Conservation (phyloP, 768 basidiomycete species). For the Tubosaeta brunneosetosa region DNA sequence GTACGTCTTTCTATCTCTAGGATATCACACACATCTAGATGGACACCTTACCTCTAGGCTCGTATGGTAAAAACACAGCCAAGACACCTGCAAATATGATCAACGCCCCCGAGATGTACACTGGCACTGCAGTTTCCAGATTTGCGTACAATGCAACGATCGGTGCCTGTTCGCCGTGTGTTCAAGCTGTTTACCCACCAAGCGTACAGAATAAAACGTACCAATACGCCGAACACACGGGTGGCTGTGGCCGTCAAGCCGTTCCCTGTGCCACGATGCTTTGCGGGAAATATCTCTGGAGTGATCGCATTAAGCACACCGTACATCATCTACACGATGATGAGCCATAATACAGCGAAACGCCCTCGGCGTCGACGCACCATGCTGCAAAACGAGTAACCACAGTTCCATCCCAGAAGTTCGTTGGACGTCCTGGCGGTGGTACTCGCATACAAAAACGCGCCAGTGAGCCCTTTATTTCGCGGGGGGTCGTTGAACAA, state of each 20-base stretch:
- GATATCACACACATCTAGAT: constrained; percentile 35
- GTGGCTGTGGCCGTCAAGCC: constrained; percentile 56
- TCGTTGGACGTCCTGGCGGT: constrained; percentile 53
- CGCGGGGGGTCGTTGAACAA: constrained; percentile 38
- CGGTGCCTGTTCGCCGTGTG: constrained; percentile 45
- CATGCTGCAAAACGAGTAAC: constrained; percentile 60
- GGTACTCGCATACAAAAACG: constrained; percentile 70
- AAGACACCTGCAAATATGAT: constrained; percentile 57
- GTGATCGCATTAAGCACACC: constrained; percentile 69
- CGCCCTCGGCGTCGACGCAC: constrained; percentile 29
- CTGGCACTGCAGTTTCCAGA: constrained; percentile 58
- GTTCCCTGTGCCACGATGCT: constrained; percentile 70
- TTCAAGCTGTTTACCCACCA: too few species aligned
- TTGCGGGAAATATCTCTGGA: constrained; percentile 67
- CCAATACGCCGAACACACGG: constrained; percentile 67
- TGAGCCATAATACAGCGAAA: not conserved
- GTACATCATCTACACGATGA: constrained; percentile 55
- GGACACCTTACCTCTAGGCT: constrained; percentile 69
- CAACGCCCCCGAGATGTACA: constrained; percentile 62
- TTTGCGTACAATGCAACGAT: constrained; percentile 69
- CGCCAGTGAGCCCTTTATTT: constrained; percentile 61
- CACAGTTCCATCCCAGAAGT: constrained; percentile 79
- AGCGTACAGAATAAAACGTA: constrained; percentile 27
- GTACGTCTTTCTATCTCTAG: too few species aligned
- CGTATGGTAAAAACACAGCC: constrained; percentile 64